Evolutionary conservation across 83 land plant species (phyloP).

Genomic region (Isoetes engelmannii): DNA sequence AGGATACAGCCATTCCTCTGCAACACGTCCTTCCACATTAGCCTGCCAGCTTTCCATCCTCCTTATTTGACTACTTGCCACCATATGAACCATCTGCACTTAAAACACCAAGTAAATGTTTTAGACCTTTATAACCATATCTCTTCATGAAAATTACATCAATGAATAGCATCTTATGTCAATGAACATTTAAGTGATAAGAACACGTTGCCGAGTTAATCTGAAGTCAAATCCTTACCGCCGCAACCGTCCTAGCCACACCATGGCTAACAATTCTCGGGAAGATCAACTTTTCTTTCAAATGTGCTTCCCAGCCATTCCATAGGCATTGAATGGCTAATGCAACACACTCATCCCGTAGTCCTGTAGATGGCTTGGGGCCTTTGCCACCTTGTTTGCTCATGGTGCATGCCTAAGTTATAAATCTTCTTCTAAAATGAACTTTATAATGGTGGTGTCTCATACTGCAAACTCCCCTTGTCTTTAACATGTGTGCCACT

Average conservation of each 20-base stretch:
- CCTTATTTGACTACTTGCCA: constrained; percentile 10
- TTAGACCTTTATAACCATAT: not conserved
- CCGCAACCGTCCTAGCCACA: constrained; percentile 2
- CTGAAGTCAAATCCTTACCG: not conserved
- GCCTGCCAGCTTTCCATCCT: constrained; percentile 22
- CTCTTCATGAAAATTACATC: too few relatives aligned
- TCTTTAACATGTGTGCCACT: too few relatives aligned
- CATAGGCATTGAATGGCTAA: constrained; percentile 1
- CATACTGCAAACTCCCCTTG: too few relatives aligned
- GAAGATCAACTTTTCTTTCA: constrained; percentile 1
- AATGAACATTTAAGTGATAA: too few relatives aligned
- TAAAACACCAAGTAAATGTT: not conserved
- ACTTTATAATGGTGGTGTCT: too few relatives aligned
- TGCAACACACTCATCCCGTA: constrained; percentile 2
- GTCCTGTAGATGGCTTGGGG: not conserved
- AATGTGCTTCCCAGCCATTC: not conserved
- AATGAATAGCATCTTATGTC: too few relatives aligned
- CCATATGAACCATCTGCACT: constrained; percentile 26
- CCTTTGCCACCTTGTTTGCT: too few relatives aligned
- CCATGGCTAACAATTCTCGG: not conserved
- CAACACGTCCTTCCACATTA: constrained; percentile 15
- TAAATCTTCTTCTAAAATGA: too few relatives aligned
- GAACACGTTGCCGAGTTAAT: not conserved
- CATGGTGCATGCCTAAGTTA: too few relatives aligned
- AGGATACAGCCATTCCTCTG: constrained; percentile 20